Evolutionary conservation across 2,329 filamentous ascomycete genomes (phyloP), one percentile per base, ranked within the genome.

Genomic region (Colletotrichum eremochloae): DNA sequence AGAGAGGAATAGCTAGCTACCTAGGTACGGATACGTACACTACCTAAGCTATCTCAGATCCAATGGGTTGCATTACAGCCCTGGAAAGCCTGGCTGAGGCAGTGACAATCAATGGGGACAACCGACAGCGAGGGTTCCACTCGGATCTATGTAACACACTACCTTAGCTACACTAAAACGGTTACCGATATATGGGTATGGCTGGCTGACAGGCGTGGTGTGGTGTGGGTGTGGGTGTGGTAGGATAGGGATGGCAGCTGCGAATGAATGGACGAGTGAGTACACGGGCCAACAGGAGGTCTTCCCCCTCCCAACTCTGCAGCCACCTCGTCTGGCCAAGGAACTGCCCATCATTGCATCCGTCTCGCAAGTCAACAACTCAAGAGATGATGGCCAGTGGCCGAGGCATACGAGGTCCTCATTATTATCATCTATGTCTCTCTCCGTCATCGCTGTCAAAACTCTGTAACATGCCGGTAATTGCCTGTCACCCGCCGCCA

Each of bases 21-120:
- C 24, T 24, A n/a, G n/a, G n/a, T n/a, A 24, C 24, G 24, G 24
- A 24, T 24, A 24, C 24, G 24, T 24, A 24, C 24, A 24, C 24
- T 24, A 24, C 24, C 24, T 24, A 24, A 24, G 24, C 24, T 24
- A 24, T 12, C 44, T n/a, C 44, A 52, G 50, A 46, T 65, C 67
- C 61, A 52, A 58, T 65, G 67, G 40, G 33, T 5, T 60, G 38
- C 55, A 31, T 52, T 56, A 29, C 46, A 44, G 40, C 52, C 53
- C 44, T 57, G 42, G 31, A 15, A 20, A 33, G 52, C 29, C 18
- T 36, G 36, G 67, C 42, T 58, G 64, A 53, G 64, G 64, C 68
- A 71, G 68, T 68, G 64, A 68, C 68, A 71, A 71, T 68, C 68
- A 71, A 67, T 52, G 64, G 64, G 42, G 57, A 31, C 12, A 14